Evolutionary conservation across 495 filamentous ascomycete species (phyloP).

Genomic region (Aspergillus mulundensis): DNA sequence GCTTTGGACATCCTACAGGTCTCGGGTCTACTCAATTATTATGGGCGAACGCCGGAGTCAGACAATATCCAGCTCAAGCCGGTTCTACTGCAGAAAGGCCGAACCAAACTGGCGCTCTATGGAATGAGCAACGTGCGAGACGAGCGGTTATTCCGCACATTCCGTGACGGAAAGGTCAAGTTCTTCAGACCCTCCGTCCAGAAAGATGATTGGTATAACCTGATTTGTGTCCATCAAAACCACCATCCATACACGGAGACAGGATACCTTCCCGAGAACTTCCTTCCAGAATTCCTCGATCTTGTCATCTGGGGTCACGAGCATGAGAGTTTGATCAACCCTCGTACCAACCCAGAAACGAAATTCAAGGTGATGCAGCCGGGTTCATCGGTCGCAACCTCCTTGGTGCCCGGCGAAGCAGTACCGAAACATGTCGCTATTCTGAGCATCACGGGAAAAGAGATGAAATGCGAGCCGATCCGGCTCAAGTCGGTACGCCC

Average conservation of each 20-base stretch:
- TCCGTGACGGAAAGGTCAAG: conserved; percentile 86
- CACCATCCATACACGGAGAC: conserved; percentile 88
- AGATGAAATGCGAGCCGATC: conserved; percentile 77
- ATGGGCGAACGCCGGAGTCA: conserved; percentile 82
- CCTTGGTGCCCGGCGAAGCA: conserved; percentile 83
- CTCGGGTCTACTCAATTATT: conserved; percentile 92
- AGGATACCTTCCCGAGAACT: conserved; percentile 87
- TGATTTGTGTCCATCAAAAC: conserved; percentile 96
- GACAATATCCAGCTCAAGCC: conserved; percentile 92
- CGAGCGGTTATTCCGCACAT: conserved; percentile 89
- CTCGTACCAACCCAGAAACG: conserved; percentile 73
- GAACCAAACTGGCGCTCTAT: conserved; percentile 90
- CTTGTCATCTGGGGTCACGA: conserved; percentile 96
- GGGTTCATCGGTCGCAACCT: conserved; percentile 93
- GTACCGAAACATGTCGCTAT: conserved; percentile 88
- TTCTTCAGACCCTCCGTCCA: conserved; percentile 85
- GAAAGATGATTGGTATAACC: conserved; percentile 90
- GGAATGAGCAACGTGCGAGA: conserved; percentile 96
- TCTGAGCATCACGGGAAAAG: conserved; percentile 73
- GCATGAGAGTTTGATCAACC: conserved; percentile 92
- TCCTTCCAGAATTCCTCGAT: conserved; percentile 88
- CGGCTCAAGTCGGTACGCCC: conserved; percentile 85
- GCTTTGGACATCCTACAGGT: conserved; percentile 88
- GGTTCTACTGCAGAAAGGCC: conserved; percentile 87
- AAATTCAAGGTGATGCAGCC: conserved; percentile 96